A percentile compares a stretch with the other conserved stretches of the same genome.
Evolutionary conservation across 257 asterid species (phyloP).

Genomic region (Nicotiana otophora): DNA sequence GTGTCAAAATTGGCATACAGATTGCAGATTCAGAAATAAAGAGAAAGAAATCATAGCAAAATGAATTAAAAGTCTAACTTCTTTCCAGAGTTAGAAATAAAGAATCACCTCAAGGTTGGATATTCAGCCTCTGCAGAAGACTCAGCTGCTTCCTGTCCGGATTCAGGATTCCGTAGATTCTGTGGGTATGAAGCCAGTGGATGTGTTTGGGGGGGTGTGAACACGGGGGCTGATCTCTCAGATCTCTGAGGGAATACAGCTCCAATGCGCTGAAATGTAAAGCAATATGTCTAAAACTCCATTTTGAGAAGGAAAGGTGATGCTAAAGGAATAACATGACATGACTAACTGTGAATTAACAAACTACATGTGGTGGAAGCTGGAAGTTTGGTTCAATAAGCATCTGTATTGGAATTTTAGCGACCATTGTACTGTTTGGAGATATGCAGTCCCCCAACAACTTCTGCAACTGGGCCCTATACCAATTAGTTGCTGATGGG

Average conservation of each 20-base stretch:
- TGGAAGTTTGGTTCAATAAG: neutral
- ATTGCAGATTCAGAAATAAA: neutral
- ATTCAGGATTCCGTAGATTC: slow-evolving; percentile 67
- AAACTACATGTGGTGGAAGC: neutral
- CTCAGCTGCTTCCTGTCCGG: slow-evolving; percentile 61
- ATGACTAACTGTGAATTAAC: neutral
- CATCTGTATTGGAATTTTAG: neutral
- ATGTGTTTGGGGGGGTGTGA: slow-evolving; percentile 90
- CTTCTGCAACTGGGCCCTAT: neutral
- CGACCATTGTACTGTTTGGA: neutral
- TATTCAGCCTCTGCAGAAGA: slow-evolving; percentile 90
- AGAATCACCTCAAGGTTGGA: slow-evolving; percentile 80
- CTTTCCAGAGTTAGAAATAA: neutral
- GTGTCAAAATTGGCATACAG: neutral
- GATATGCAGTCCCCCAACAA: slow-evolving; percentile 12
- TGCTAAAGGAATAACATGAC: neutral
- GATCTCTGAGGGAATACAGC: slow-evolving; percentile 96
- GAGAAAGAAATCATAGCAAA: neutral
- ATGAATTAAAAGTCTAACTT: neutral
- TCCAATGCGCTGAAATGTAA: slow-evolving; percentile 75
- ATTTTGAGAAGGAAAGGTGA: neutral
- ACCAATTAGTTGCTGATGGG: neutral
- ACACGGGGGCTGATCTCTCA: slow-evolving; percentile 82
- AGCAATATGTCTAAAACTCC: slow-evolving; percentile 13
- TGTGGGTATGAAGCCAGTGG: slow-evolving; percentile 86